Base-by-base conservation (phyloP, 2,329 filamentous ascomycete genomes). In the Hirsutella rhossiliensis region DNA sequence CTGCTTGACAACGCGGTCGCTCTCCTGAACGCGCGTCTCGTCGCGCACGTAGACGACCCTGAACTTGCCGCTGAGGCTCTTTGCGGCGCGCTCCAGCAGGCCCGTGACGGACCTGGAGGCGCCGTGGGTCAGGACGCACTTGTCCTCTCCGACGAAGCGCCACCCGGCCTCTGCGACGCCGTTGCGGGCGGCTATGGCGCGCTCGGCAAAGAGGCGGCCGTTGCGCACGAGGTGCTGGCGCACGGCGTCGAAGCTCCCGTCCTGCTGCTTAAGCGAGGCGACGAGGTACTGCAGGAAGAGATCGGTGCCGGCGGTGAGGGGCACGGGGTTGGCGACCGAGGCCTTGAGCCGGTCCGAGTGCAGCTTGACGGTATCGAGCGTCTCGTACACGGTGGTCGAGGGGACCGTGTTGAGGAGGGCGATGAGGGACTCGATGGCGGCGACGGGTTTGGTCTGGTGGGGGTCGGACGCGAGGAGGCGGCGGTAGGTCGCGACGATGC, bases 221-320 rank as follows among this genome's bases (percentile, higher is more conserved):
- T 96, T 96, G 49, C 80, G 79, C 43, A 97, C 72, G 27, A 97
- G 73, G 65, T 96, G 87, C 56, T 82, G 79, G 50, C 86, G 76
- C 45, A 94, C 84, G 42, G 82, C 78, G 50, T 89, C 84, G 63
- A 97, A 97, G 54, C 56, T 60, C 40, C 59, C 58, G 42, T 67
- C 65, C 51, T 73, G 71, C 66, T 74, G 69, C 65, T 75, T 75
- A 59, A 82, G 71, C 50, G 74, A 87, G 45, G 81, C 80, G 56
- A 95, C 83, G 54, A 98, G 78, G 65, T 94, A 97, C 60, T 90
- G 84, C 62, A 92, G 85, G 71, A 98, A 97, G 47, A 97, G 79
- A 62, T 96, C 89, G 47, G 89, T 95, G 56, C 92, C 92, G 44
- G 94, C 92, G 41, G 86, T 88, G 15, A 97, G 78, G 5, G 89